These are phyloP conservation scores for Didymella sp. DNA, from an alignment of 2,329 filamentous ascomycete species.

Conservation along the genomic window DNA sequence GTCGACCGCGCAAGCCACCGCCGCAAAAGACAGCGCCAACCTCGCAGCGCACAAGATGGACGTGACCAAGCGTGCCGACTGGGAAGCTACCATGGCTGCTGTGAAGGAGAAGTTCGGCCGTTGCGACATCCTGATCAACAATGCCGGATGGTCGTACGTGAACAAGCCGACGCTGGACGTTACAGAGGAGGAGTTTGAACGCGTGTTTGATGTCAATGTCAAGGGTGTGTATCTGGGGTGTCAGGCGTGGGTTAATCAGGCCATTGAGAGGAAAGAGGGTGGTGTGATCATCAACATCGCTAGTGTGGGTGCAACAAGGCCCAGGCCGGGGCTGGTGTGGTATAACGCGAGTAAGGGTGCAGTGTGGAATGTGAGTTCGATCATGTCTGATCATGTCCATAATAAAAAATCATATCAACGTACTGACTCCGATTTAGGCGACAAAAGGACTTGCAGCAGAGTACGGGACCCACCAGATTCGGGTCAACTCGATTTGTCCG, in stretches of 20 bases:
- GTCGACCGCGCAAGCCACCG: constrained; percentile 59
- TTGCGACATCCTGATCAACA: constrained; percentile 67
- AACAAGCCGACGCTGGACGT: constrained; percentile 66
- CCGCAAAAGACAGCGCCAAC: constrained; percentile 48
- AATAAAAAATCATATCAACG: no score
- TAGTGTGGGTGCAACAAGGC: constrained; percentile 68
- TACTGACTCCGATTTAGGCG: no score
- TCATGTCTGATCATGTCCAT: not conserved
- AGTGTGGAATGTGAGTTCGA: constrained; percentile 61
- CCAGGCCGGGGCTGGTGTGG: constrained; percentile 70
- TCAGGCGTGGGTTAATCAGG: constrained; percentile 66
- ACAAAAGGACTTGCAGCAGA: constrained; percentile 74
- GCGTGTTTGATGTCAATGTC: constrained; percentile 72
- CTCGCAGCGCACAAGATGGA: constrained; percentile 54
- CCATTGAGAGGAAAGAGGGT: constrained; percentile 63
- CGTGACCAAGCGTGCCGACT: constrained; percentile 61
- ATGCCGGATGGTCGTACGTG: constrained; percentile 65
- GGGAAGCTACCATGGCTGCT: constrained; percentile 61
- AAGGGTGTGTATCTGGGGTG: constrained; percentile 70
- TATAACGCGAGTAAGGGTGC: constrained; percentile 75
- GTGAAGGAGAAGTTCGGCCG: constrained; percentile 61
- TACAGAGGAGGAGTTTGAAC: constrained; percentile 70
- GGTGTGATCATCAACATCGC: constrained; percentile 71
- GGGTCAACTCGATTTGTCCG: constrained; percentile 75
- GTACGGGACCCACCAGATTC: constrained; percentile 74